Conservation (phyloP, 176 grass and related monocot genomes). For the Avena eriantha region DNA sequence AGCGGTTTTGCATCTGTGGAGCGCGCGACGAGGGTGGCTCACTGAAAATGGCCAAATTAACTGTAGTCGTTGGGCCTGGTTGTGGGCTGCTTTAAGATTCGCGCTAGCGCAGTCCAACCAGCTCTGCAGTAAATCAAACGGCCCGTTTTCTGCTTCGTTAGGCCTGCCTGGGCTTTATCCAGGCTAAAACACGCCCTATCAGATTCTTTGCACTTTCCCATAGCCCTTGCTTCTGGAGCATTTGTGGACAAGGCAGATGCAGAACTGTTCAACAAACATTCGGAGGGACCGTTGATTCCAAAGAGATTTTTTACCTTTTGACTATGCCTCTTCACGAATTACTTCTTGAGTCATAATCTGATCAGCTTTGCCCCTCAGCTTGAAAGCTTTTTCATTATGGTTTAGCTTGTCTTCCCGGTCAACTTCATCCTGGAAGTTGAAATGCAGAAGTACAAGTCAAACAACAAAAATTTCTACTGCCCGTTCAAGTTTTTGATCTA, state of each 20-base stretch:
- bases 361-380: slow-evolving; percentile 37
- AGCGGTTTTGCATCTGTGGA: too few species aligned
- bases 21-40: too few species aligned
- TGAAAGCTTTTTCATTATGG: slow-evolving; percentile 36
- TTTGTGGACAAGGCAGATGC: slow-evolving; percentile 39
- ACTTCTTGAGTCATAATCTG: slow-evolving; percentile 39
- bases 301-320: slow-evolving; percentile 37
- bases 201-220: slow-evolving; percentile 36
- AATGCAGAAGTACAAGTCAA: slow-evolving; percentile 35
- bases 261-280: slow-evolving; percentile 32
- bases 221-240: slow-evolving; percentile 22
- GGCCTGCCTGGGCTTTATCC: too few species aligned
- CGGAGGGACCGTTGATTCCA: not conserved
- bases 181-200: not conserved
- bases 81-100: too few species aligned
- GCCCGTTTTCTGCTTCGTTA: too few species aligned
- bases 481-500: not conserved
- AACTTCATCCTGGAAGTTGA: slow-evolving; percentile 50
- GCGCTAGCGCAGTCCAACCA: too few species aligned
- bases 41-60: too few species aligned
- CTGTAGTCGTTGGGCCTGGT: too few species aligned
- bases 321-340: slow-evolving; percentile 42
- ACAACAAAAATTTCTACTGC: not conserved
- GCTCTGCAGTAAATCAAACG: too few species aligned
- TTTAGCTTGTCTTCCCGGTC: slow-evolving; percentile 38